These are phyloP conservation scores for Ceratocystis diversiconidia DNA, from an alignment of 2,329 filamentous ascomycete genomes.

Conservation along the genomic window DNA sequence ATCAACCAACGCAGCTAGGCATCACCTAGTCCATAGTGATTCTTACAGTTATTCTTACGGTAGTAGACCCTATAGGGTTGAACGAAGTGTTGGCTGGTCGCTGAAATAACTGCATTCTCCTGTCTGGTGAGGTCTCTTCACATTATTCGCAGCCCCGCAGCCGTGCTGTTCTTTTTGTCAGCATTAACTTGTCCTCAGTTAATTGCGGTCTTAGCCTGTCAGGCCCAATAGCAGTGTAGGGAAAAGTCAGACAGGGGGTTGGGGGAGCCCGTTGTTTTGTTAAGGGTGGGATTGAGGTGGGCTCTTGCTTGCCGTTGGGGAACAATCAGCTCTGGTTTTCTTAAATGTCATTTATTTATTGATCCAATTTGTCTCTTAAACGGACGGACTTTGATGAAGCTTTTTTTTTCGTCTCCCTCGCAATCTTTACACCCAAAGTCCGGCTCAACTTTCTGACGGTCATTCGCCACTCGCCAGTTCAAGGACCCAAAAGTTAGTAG, in stretches of 20 bases:
- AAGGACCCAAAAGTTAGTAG: background rate
- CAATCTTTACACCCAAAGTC: background rate
- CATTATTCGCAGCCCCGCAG: background rate
- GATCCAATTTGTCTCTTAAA: background rate
- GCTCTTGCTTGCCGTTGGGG: slow-evolving; percentile 16
- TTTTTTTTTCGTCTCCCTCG: background rate
- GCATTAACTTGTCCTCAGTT: background rate
- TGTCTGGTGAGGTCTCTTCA: background rate
- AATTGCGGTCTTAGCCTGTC: background rate
- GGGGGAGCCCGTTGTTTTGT: slow-evolving; percentile 10
- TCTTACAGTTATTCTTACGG: background rate
- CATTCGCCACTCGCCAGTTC: background rate
- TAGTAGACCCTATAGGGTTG: too few relatives aligned
- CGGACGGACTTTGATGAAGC: background rate
- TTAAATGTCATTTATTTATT: background rate
- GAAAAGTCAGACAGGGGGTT: slow-evolving; percentile 10
- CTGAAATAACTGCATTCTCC: background rate
- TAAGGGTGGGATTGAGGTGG: slow-evolving; percentile 12
- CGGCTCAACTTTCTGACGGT: background rate
- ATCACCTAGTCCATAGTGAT: background rate
- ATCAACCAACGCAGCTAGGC: background rate
- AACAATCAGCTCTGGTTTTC: background rate
- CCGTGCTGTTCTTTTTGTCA: background rate
- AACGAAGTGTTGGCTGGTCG: background rate
- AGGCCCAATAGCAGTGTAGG: background rate